A percentile compares a stretch with the other conserved stretches of the same genome.
These are phyloP conservation scores for Glebionis coronaria DNA, from an alignment of 129 eudicot genomes.

Conservation along the genomic window DNA sequence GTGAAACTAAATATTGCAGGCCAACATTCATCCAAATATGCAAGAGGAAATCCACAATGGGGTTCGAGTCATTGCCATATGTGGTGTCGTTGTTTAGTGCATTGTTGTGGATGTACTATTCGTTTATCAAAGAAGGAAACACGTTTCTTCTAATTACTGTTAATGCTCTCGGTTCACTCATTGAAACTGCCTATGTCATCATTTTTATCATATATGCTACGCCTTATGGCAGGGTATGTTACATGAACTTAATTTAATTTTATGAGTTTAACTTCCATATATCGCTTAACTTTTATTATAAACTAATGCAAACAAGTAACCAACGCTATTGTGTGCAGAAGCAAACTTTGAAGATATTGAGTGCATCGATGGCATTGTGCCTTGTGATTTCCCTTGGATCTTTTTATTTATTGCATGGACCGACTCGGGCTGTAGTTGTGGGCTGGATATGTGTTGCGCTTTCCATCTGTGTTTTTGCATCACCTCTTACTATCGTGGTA, in stretches of 20 bases:
- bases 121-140: conserved; percentile 48
- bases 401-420: conserved; percentile 26
- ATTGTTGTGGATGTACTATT: conserved; percentile 80
- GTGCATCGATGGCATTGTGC: conserved; percentile 33
- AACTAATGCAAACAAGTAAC: neutral
- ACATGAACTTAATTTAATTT: neutral
- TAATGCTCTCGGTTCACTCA: conserved; percentile 60
- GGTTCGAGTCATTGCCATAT: conserved; percentile 71
- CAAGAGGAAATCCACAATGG: conserved; percentile 73
- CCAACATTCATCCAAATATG: conserved; percentile 64
- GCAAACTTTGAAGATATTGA: conserved; percentile 39
- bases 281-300: neutral
- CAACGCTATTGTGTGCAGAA: conserved; percentile 31
- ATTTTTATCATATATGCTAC: conserved; percentile 66
- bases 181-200: conserved; percentile 57
- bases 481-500: conserved; percentile 77
- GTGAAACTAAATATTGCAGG: conserved; percentile 33
- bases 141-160: conserved; percentile 63
- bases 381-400: conserved; percentile 43
- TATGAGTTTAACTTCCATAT: neutral
- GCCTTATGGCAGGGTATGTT: conserved; percentile 49
- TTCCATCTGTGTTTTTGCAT: conserved; percentile 69
- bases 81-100: conserved; percentile 63
- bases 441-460: conserved; percentile 85
- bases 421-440: conserved; percentile 35